A percentile compares a stretch with the other conserved stretches of the same genome.
Evolutionary conservation across 140 eudicot genomes (phyloP).

Genomic region (Artemisia princeps): DNA sequence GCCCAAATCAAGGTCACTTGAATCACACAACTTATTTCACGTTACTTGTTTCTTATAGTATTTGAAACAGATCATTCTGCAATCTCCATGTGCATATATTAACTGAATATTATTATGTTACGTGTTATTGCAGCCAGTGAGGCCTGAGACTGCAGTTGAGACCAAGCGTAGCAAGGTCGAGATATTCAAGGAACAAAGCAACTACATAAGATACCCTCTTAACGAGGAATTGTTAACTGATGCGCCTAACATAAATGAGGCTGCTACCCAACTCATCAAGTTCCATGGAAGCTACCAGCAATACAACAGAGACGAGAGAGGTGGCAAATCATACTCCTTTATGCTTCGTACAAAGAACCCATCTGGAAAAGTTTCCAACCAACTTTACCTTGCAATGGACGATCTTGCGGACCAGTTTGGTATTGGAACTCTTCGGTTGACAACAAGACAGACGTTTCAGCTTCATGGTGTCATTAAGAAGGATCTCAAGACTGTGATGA

Average conservation of each 20-base stretch:
- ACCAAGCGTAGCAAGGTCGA: constrained; percentile 92
- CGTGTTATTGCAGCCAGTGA: constrained; percentile 58
- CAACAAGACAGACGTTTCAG: constrained; percentile 93
- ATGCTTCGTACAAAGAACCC: constrained; percentile 99
- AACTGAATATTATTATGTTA: no score
- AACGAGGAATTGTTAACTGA: constrained; percentile 81
- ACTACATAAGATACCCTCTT: constrained; percentile 87
- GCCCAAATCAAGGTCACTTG: no score
- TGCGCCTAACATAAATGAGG: constrained; percentile 75
- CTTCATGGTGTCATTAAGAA: constrained; percentile 94
- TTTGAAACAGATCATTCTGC: no score
- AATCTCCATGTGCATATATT: no score
- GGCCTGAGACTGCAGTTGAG: constrained; percentile 59
- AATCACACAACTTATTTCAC: no score
- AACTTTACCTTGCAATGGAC: constrained; percentile 89
- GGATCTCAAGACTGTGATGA: constrained; percentile 91
- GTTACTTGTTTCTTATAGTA: no score
- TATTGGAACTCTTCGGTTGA: constrained; percentile 81
- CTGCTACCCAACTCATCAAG: constrained; percentile 89
- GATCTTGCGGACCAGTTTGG: constrained; percentile 95
- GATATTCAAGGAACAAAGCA: constrained; percentile 84
- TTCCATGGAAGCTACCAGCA: constrained; percentile 99
- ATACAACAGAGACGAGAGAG: constrained; percentile 74
- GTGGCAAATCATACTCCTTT: constrained; percentile 69
- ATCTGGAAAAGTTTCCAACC: constrained; percentile 82